These are phyloP conservation scores for Arthroderma sp. DNA, from an alignment of 2,329 filamentous ascomycete genomes.

Conservation along the genomic window DNA sequence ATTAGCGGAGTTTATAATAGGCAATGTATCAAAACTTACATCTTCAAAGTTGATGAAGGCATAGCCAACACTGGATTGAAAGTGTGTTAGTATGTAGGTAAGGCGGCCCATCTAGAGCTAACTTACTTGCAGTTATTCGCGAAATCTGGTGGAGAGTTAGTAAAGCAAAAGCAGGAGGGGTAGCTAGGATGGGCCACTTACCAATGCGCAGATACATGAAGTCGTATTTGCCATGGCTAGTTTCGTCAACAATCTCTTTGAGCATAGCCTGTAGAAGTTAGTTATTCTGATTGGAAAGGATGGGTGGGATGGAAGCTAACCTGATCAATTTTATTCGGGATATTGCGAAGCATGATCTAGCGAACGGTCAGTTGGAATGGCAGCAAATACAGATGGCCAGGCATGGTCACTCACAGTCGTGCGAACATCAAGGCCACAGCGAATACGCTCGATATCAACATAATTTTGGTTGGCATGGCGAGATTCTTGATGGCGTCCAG, in stretches of 20 bases:
- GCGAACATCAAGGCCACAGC: constrained; percentile 54
- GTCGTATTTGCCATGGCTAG: constrained; percentile 71
- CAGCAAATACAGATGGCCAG: neutral
- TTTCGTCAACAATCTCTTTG: constrained; percentile 66
- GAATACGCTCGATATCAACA: constrained; percentile 33
- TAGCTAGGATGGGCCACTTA: constrained; percentile 15
- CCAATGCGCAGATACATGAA: constrained; percentile 89
- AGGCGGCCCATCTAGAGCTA: neutral
- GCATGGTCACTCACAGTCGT: constrained; percentile 48
- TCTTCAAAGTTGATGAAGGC: constrained; percentile 92
- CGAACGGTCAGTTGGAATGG: constrained; percentile 4
- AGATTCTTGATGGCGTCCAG: constrained; percentile 16
- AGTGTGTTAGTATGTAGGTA: neutral
- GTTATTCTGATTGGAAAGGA: constrained; percentile 9
- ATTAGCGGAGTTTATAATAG: constrained; percentile 8
- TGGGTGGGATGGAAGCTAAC: constrained; percentile 18
- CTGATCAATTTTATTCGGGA: constrained; percentile 75
- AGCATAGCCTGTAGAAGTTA: constrained; percentile 44
- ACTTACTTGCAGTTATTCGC: constrained; percentile 71
- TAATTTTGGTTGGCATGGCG: constrained; percentile 29
- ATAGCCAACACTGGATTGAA: constrained; percentile 63
- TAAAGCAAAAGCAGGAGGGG: neutral
- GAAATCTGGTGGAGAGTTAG: constrained; percentile 43
- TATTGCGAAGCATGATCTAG: constrained; percentile 87
- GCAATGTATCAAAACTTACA: constrained; percentile 35